These are phyloP conservation scores for Phlyctochytrium bullatum DNA, from an alignment of 192 early-diverging fungal genomes.

Conservation along the genomic window DNA sequence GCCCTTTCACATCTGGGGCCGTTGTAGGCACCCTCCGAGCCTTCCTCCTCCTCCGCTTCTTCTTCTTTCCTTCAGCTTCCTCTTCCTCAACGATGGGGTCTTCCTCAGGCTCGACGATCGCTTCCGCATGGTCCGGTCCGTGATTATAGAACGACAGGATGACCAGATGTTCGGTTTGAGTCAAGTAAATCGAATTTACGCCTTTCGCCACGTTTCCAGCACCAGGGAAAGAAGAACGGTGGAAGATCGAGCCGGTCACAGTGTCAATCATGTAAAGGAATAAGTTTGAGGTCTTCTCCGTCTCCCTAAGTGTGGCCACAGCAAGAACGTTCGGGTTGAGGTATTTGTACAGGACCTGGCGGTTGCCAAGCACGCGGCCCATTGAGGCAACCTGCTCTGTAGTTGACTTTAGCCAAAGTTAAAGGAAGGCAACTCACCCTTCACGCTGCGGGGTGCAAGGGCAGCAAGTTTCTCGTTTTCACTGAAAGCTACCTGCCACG, in stretches of 20 bases:
- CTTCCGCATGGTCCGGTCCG: slow-evolving; percentile 41
- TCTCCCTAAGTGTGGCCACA: slow-evolving; percentile 58
- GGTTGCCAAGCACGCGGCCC: slow-evolving; percentile 91
- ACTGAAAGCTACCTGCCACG: slow-evolving; percentile 37
- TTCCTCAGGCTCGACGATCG: slow-evolving; percentile 16
- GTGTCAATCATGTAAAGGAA: slow-evolving; percentile 83
- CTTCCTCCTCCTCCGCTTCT: slow-evolving; percentile 4
- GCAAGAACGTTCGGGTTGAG: slow-evolving; percentile 89
- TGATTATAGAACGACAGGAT: slow-evolving; percentile 89
- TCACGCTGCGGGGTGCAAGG: slow-evolving; percentile 12
- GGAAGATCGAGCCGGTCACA: slow-evolving; percentile 80
- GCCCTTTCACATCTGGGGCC: slow-evolving; percentile 59
- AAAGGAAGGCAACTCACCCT: slow-evolving; percentile 15
- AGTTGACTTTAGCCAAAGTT: background rate
- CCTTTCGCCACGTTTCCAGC: slow-evolving; percentile 26
- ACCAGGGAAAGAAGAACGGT: slow-evolving; percentile 62
- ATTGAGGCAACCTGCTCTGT: slow-evolving; percentile 76
- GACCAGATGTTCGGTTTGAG: slow-evolving; percentile 85
- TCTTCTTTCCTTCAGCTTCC: slow-evolving; percentile 17
- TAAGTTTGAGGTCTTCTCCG: slow-evolving; percentile 33
- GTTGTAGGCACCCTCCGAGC: slow-evolving; percentile 12
- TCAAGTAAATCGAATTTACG: slow-evolving; percentile 53
- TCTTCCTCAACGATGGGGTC: background rate
- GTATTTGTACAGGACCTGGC: slow-evolving; percentile 98
- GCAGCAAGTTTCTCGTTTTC: slow-evolving; percentile 41